Conservation (phyloP, 352 stramenopile genomes). For the Globisporangium solare region DNA sequence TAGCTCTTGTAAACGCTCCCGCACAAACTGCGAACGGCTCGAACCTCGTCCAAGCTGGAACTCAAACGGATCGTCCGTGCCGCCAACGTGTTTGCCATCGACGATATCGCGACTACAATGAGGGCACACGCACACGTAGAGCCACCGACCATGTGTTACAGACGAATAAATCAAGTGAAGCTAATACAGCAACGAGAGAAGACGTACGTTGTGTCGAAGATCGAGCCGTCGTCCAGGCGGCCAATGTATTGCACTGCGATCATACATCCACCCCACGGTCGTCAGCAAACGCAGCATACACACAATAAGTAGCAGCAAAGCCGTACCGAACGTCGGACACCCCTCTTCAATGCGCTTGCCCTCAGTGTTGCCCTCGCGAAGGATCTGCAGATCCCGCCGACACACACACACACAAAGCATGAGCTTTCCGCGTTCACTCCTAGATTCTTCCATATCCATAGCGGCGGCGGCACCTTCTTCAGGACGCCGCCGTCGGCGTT, state of each 20-base stretch:
- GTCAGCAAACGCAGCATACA: background rate
- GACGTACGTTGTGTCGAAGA: slow-evolving; percentile 82
- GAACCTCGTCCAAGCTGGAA: slow-evolving; percentile 76
- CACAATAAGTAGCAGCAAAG: background rate
- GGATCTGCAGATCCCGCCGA: slow-evolving; percentile 28
- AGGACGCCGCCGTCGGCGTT: slow-evolving; percentile 66
- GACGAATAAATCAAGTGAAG: no score
- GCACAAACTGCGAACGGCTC: background rate
- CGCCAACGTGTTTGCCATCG: slow-evolving; percentile 75
- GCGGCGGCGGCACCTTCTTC: slow-evolving; percentile 51
- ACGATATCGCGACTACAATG: slow-evolving; percentile 69
- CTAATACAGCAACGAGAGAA: background rate
- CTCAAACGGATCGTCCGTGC: slow-evolving; percentile 82
- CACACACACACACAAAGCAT: background rate
- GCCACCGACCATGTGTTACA: background rate
- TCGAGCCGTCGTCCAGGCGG: slow-evolving; percentile 72
- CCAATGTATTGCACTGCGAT: slow-evolving; percentile 78
- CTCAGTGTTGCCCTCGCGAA: slow-evolving; percentile 47
- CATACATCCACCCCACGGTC: background rate
- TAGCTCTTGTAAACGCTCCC: no score
- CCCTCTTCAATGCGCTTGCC: slow-evolving; percentile 69
- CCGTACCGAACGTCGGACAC: slow-evolving; percentile 70
- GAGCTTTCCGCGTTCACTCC: background rate
- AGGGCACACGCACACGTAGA: background rate
- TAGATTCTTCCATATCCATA: background rate